Percentiles rank a stretch among this genome's conserved stretches.
Conservation (phyloP, 495 filamentous ascomycete genomes). For the Daldinia loculata region DNA sequence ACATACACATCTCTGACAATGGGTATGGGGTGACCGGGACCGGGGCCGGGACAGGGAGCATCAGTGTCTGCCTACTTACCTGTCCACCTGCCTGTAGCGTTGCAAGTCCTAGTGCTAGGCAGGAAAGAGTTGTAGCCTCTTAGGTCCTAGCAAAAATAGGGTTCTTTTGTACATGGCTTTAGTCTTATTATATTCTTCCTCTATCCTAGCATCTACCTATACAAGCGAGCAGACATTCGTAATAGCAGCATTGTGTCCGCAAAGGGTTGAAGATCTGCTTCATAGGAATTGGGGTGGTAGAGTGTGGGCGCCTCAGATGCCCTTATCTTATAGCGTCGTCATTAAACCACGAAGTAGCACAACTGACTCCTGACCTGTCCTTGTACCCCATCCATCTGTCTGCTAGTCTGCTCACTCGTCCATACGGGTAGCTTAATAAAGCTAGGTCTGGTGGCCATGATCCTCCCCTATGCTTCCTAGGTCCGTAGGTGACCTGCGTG, state of each 20-base stretch:
- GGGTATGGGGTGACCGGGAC: not conserved
- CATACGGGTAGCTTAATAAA: not conserved
- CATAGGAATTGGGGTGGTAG: not conserved
- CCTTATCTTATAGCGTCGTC: not conserved
- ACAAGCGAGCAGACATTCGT: slow-evolving; percentile 15
- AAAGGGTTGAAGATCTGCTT: not conserved
- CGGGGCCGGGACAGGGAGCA: not conserved
- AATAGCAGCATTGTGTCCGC: not conserved
- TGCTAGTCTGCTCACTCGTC: slow-evolving; percentile 1
- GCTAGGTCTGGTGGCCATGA: slow-evolving; percentile 1
- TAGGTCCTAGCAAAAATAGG: too few species aligned
- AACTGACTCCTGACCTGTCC: not conserved
- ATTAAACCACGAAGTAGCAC: not conserved
- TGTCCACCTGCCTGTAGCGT: not conserved
- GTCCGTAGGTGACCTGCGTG: slow-evolving; percentile 23
- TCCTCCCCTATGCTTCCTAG: not conserved
- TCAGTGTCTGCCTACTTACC: not conserved
- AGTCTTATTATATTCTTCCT: slow-evolving; percentile 17
- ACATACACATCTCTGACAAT: too few species aligned
- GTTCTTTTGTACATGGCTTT: not conserved
- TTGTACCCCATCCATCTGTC: not conserved
- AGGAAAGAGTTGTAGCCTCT: not conserved
- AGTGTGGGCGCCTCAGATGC: not conserved
- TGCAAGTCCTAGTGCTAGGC: not conserved
- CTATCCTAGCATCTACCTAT: slow-evolving; percentile 19